Percentiles rank a stretch among this genome's conserved stretches.
phyloP scores from a whole-genome alignment of 805 yeast genomes.

The Suhomyces sp. region DNA sequence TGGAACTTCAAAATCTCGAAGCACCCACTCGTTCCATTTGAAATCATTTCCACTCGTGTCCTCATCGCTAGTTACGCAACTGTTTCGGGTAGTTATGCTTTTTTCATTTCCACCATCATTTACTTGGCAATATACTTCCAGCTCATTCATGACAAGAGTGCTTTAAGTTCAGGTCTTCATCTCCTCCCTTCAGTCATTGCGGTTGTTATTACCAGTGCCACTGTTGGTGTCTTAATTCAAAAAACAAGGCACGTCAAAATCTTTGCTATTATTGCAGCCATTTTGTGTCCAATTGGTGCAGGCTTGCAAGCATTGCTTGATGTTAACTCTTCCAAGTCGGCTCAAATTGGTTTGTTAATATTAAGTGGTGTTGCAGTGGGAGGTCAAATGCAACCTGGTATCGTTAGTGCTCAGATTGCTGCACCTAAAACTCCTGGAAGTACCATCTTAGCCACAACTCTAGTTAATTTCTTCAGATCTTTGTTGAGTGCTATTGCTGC shows the following conservation, averaged over 20 bases:
- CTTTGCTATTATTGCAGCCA: slow-evolving; percentile 33
- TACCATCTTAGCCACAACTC: slow-evolving; percentile 47
- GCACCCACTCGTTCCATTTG: slow-evolving; percentile 19
- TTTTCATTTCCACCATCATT: slow-evolving; percentile 17
- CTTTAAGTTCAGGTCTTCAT: slow-evolving; percentile 47
- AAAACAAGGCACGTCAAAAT: slow-evolving; percentile 43
- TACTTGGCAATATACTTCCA: slow-evolving; percentile 50
- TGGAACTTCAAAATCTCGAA: slow-evolving; percentile 20
- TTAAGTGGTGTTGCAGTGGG: slow-evolving; percentile 51
- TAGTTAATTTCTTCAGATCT: slow-evolving; percentile 44
- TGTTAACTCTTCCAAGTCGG: slow-evolving; percentile 32
- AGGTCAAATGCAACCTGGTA: slow-evolving; percentile 44
- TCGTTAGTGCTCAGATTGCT: slow-evolving; percentile 45
- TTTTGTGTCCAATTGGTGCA: slow-evolving; percentile 40
- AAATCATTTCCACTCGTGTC: slow-evolving; percentile 13
- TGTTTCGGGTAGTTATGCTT: slow-evolving; percentile 17
- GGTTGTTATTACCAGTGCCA: slow-evolving; percentile 36
- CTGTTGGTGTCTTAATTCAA: slow-evolving; percentile 39
- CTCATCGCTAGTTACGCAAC: slow-evolving; percentile 14
- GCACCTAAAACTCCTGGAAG: slow-evolving; percentile 55
- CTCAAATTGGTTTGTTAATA: slow-evolving; percentile 46
- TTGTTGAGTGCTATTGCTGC: slow-evolving; percentile 48
- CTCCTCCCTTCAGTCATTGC: slow-evolving; percentile 44
- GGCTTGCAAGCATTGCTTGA: slow-evolving; percentile 46
- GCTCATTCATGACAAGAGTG: slow-evolving; percentile 39